Percentiles rank a stretch among this genome's conserved stretches.
Evolutionary conservation across 805 yeast genomes (phyloP).

Genomic region (Candida namnaoensis): DNA sequence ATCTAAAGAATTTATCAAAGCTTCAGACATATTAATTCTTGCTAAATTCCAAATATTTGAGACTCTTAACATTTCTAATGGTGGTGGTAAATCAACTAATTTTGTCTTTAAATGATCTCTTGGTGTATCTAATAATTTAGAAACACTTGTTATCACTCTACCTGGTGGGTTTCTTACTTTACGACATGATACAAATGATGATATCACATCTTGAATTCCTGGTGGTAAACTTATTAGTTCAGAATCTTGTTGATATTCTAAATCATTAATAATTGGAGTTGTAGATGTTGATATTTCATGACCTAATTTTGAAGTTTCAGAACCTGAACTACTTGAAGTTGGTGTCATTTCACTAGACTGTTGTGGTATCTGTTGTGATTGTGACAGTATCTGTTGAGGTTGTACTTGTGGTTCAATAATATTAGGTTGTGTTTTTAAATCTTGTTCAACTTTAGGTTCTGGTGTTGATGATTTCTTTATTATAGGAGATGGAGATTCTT

Average conservation of each 20-base stretch:
- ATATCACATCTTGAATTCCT: conserved; percentile 21
- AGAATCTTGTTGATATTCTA: conserved; percentile 8
- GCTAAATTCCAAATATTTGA: conserved; percentile 82
- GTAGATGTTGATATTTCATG: conserved; percentile 9
- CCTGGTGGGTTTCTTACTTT: conserved; percentile 3
- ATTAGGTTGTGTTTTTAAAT: too few relatives aligned
- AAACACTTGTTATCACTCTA: conserved; percentile 30
- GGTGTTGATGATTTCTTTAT: background rate
- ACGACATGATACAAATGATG: conserved; percentile 16
- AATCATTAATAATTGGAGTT: conserved; percentile 7
- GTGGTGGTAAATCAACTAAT: conserved; percentile 59
- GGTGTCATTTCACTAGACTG: background rate
- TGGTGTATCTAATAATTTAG: conserved; percentile 58
- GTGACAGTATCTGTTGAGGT: too few relatives aligned
- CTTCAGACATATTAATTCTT: conserved; percentile 45
- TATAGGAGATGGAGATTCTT: conserved; percentile 2
- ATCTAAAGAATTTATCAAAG: conserved; percentile 59
- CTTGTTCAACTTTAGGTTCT: too few relatives aligned
- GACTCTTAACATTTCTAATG: conserved; percentile 78
- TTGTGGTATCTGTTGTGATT: too few relatives aligned
- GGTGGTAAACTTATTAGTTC: conserved; percentile 16
- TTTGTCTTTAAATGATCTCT: conserved; percentile 60
- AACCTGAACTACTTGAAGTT: conserved; percentile 3
- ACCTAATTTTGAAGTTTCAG: conserved; percentile 25
- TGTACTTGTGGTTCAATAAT: too few relatives aligned